phyloP scores from a whole-genome alignment of 495 filamentous ascomycete species.

The Xylaria scruposa region DNA sequence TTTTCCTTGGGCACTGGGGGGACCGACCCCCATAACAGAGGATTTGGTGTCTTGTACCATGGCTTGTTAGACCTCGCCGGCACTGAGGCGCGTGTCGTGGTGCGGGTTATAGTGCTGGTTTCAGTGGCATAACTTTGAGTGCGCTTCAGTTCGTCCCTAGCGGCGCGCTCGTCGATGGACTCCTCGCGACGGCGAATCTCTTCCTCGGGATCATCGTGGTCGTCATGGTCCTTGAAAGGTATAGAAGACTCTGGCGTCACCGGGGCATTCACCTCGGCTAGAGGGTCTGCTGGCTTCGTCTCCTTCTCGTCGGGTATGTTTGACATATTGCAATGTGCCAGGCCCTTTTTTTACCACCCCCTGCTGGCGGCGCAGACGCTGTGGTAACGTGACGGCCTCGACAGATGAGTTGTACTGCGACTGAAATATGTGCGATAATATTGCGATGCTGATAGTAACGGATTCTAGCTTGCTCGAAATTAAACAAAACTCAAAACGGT shows the following conservation, averaged over 20 bases:
- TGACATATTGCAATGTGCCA: constrained; percentile 37
- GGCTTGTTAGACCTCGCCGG: constrained; percentile 49
- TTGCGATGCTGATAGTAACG: not conserved
- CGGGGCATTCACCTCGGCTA: constrained; percentile 26
- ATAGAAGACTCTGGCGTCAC: constrained; percentile 4
- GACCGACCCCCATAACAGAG: constrained; percentile 63
- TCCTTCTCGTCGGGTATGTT: constrained; percentile 37
- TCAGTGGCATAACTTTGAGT: constrained; percentile 54
- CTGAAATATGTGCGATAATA: not conserved
- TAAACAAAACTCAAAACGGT: not conserved
- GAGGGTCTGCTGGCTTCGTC: constrained; percentile 33
- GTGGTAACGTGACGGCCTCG: not conserved
- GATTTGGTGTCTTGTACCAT: constrained; percentile 69
- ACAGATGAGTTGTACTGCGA: not conserved
- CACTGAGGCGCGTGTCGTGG: constrained; percentile 35
- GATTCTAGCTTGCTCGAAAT: not conserved
- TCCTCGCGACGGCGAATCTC: constrained; percentile 39
- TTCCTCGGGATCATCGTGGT: constrained; percentile 33
- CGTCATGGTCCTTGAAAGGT: constrained; percentile 22
- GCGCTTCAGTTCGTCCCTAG: constrained; percentile 46
- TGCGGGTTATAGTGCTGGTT: constrained; percentile 46
- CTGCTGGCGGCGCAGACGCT: not conserved
- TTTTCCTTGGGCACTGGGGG: constrained; percentile 67
- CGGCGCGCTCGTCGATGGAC: constrained; percentile 32
- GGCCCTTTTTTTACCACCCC: constrained; percentile 1